These are phyloP conservation scores for Gigaspora rosea DNA, from an alignment of 192 early-diverging fungal genomes.

Conservation along the genomic window DNA sequence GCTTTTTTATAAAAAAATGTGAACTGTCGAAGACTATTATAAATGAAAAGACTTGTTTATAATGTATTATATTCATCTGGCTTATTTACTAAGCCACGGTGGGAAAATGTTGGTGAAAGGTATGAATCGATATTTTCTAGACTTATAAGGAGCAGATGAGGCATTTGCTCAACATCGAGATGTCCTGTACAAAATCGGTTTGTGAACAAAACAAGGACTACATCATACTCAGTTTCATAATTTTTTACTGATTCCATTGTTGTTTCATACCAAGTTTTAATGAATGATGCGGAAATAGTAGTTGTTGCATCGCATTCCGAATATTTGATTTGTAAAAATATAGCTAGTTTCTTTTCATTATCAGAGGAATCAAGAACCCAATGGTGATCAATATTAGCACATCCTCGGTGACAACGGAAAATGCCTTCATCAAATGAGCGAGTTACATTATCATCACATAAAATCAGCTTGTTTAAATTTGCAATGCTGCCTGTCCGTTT, in stretches of 20 bases:
- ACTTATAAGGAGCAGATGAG: constrained; percentile 22
- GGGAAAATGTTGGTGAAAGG: constrained; percentile 22
- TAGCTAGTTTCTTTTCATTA: constrained; percentile 24
- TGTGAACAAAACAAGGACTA: constrained; percentile 28
- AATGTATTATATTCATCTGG: background rate
- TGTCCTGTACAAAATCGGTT: constrained; percentile 7
- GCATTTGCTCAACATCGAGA: constrained; percentile 20
- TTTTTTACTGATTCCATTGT: constrained; percentile 27
- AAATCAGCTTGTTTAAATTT: background rate
- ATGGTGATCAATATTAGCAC: constrained; percentile 22
- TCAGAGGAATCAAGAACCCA: constrained; percentile 27
- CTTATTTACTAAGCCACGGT: constrained; percentile 13
- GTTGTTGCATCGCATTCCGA: constrained; percentile 27
- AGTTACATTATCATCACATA: constrained; percentile 27
- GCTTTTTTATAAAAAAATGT: too few relatives aligned
- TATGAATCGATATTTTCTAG: constrained; percentile 4
- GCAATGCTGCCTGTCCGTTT: background rate
- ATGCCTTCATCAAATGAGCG: constrained; percentile 17
- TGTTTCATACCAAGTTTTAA: constrained; percentile 28
- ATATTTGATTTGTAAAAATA: constrained; percentile 27
- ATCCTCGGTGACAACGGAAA: constrained; percentile 17
- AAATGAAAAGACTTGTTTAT: too few relatives aligned
- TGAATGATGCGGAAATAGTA: constrained; percentile 17
- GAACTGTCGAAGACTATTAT: too few relatives aligned
- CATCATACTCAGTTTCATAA: constrained; percentile 21